Conservation (phyloP, 164 flowering plant species). For the Vitis rupestris region DNA sequence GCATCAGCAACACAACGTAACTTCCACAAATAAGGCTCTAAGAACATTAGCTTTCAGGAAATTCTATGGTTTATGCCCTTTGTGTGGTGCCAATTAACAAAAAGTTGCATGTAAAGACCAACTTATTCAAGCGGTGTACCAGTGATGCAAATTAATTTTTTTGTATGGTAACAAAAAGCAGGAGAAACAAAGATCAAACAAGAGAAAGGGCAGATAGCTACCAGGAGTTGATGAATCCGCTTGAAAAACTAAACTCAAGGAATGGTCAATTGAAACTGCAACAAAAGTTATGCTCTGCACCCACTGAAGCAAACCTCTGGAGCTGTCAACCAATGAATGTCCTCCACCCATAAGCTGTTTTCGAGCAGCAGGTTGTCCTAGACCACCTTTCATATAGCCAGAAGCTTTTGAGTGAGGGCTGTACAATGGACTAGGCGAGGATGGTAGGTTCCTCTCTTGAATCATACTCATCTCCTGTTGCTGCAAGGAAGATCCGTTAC, state of each 20-base stretch:
- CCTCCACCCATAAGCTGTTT: conserved; percentile 84
- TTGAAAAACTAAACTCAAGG: conserved; percentile 64
- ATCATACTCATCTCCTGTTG: conserved; percentile 82
- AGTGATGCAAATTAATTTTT: too few species aligned
- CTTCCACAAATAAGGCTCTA: too few species aligned
- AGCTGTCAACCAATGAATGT: conserved; percentile 52
- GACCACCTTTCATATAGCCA: conserved; percentile 67
- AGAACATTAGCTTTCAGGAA: too few species aligned
- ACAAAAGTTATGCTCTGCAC: conserved; percentile 90
- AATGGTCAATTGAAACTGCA: conserved; percentile 74
- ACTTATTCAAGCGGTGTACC: too few species aligned
- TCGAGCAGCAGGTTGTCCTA: conserved; percentile 69
- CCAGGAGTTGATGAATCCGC: conserved; percentile 70
- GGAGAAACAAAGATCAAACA: not conserved
- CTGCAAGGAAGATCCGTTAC: conserved; percentile 76
- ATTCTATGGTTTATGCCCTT: too few species aligned
- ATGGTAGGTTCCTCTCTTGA: conserved; percentile 80
- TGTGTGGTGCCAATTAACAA: too few species aligned
- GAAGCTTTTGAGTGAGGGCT: conserved; percentile 70
- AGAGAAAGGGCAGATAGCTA: conserved; percentile 18
- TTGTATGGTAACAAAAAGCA: not conserved
- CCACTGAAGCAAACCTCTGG: conserved; percentile 87
- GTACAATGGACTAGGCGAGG: conserved; percentile 80
- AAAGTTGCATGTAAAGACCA: too few species aligned
- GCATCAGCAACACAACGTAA: too few species aligned